These are phyloP conservation scores for Saccharomycopsis phalli DNA, from an alignment of 1,139 yeast species.

Conservation along the genomic window DNA sequence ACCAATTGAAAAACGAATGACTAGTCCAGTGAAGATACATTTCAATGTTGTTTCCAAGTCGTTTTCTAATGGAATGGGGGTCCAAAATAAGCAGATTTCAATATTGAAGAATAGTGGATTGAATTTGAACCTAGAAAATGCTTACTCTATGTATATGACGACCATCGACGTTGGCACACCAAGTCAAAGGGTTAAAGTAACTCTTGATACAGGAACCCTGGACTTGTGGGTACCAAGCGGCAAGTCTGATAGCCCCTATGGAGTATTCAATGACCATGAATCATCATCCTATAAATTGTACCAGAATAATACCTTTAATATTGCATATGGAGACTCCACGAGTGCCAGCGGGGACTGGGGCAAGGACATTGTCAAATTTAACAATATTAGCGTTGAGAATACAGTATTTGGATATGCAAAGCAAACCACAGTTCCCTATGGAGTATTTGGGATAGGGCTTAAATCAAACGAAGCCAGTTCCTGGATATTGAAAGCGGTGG, in stretches of 20 bases:
- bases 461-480: conserved; percentile 13
- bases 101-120: too few relatives aligned
- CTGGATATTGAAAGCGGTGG: conserved; percentile 3
- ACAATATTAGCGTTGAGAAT: not conserved
- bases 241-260: not conserved
- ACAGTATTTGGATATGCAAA: conserved; percentile 11
- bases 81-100: too few relatives aligned
- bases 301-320: conserved; percentile 8
- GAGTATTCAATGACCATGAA: not conserved
- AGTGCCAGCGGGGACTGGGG: conserved; percentile 18
- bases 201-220: conserved; percentile 61
- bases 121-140: conserved; percentile 18
- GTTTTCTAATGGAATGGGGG: too few relatives aligned
- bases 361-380: conserved; percentile 4
- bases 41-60: too few relatives aligned
- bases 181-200: conserved; percentile 37
- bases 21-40: too few relatives aligned
- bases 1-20: too few relatives aligned
- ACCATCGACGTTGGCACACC: conserved; percentile 46
- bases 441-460: conserved; percentile 17
- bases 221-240: conserved; percentile 42
- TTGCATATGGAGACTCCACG: conserved; percentile 22
- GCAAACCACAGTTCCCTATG: not conserved
- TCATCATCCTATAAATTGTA: not conserved
- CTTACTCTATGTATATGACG: conserved; percentile 26